phyloP scores from a whole-genome alignment of 768 basidiomycete genomes.

The Mycena olivaceomarginata region DNA sequence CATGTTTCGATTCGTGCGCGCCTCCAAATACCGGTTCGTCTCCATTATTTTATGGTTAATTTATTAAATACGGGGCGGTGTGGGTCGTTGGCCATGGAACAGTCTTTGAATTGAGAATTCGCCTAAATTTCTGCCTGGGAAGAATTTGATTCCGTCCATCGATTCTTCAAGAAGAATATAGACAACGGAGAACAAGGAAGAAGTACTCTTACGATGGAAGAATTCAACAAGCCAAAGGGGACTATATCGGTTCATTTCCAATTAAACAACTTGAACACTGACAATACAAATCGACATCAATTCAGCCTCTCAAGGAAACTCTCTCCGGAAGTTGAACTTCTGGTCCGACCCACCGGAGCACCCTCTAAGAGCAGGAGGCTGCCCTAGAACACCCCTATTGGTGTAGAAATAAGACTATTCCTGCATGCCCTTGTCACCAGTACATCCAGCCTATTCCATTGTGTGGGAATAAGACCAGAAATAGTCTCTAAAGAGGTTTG shows the following conservation, averaged over 20 bases:
- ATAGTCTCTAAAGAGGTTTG: too few relatives aligned
- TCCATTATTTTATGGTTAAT: constrained; percentile 19
- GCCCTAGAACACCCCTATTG: not conserved
- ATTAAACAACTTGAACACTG: constrained; percentile 12
- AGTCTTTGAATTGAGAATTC: too few relatives aligned
- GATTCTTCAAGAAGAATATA: too few relatives aligned
- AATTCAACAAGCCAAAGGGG: not conserved
- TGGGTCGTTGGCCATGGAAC: too few relatives aligned
- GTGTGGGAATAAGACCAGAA: too few relatives aligned
- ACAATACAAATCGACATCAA: constrained; percentile 5
- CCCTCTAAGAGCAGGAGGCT: constrained; percentile 15
- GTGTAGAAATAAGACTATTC: too few relatives aligned
- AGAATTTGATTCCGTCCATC: too few relatives aligned
- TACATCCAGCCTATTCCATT: too few relatives aligned
- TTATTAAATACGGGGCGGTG: constrained; percentile 32
- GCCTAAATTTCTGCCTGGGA: too few relatives aligned
- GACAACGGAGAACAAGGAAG: too few relatives aligned
- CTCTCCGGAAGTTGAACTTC: constrained; percentile 18
- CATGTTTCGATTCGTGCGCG: constrained; percentile 90
- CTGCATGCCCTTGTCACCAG: too few relatives aligned
- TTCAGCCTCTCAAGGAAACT: constrained; percentile 4
- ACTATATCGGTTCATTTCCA: not conserved
- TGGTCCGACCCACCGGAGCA: constrained; percentile 6
- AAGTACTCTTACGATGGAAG: not conserved
- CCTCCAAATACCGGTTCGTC: constrained; percentile 90